A percentile compares a stretch with the other conserved stretches of the same genome.
Evolutionary conservation across 1,139 yeast genomes (phyloP).

Genomic region (Lodderomyces metapsilosis): DNA sequence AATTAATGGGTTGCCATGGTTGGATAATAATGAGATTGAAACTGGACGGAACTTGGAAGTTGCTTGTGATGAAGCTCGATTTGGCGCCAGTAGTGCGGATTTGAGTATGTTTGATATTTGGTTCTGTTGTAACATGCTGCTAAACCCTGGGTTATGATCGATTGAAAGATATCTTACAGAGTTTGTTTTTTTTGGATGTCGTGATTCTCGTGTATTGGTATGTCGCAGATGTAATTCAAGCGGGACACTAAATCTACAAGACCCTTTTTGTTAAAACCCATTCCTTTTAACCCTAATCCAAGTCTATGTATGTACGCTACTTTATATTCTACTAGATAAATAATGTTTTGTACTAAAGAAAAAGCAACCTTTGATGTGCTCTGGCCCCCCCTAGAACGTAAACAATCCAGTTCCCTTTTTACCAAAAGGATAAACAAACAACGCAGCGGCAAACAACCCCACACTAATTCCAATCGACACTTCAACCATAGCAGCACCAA

Average conservation of each 20-base stretch:
- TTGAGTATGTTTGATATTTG: slow-evolving; percentile 43
- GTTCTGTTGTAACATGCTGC: slow-evolving; percentile 47
- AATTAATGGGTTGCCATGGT: slow-evolving; percentile 41
- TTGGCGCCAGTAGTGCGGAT: slow-evolving; percentile 38
- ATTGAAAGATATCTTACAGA: too few relatives aligned
- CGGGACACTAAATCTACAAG: too few relatives aligned
- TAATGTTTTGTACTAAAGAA: too few relatives aligned
- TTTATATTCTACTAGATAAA: too few relatives aligned
- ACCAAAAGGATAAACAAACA: slow-evolving; percentile 87
- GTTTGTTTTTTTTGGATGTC: too few relatives aligned
- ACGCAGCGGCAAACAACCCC: slow-evolving; percentile 87
- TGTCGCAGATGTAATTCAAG: too few relatives aligned
- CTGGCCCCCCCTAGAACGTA: slow-evolving; percentile 57
- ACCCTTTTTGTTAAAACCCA: too few relatives aligned
- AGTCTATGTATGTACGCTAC: too few relatives aligned
- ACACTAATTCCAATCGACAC: slow-evolving; percentile 93
- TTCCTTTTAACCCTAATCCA: too few relatives aligned
- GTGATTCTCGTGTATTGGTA: too few relatives aligned
- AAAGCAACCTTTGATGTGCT: too few relatives aligned
- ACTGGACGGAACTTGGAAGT: slow-evolving; percentile 23
- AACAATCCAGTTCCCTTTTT: slow-evolving; percentile 85
- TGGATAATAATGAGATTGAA: slow-evolving; percentile 43
- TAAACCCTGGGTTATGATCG: too few relatives aligned
- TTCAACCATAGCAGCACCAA: slow-evolving; percentile 88
- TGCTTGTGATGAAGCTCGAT: background rate